Evolutionary conservation across 163 green algal genomes (phyloP), one percentile per base, ranked within the genome.

Genomic region (Scenedesmus sp.): DNA sequence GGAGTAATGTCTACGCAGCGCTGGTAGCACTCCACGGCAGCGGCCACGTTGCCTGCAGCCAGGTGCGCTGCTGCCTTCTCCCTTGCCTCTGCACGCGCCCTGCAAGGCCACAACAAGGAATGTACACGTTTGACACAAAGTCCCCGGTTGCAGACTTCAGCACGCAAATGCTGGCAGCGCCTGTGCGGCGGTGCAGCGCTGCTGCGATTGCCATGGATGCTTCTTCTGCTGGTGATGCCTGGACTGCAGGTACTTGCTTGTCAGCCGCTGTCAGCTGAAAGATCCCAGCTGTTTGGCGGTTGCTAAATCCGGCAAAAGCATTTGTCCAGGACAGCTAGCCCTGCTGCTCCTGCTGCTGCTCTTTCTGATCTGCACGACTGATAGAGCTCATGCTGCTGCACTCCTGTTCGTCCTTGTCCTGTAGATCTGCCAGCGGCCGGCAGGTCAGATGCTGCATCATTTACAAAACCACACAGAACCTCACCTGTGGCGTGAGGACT

Each of bases 11-110:
- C 96, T 2, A 99, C 97, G 3, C 96, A 96, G 62, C 94, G 94
- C 91, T 99, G 98, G 92, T 98, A 99, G 92, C 94, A 99, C 73
- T 99, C 98, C 10, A 96, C 93, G 18, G 98, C 98, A 64, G 97
- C 97, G 8, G 88, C 85, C 15, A 93, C 84, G 90, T 99, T 99
- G 81, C 98, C 98, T 57, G 94, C 90, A 1, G 91, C 84, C 70
- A 97, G 89, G 54, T 98, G 96, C 4, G 94, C 92, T 10, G 93
- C 91, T 12, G 96, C 98, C 66, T 96, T 96, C 10, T 96, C 94
- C 18, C 94, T 90, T 60, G 97, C 95, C 91, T 99, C 98, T 15
- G 95, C 77, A 0, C 97, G 92, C 3, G 74, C 74, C 91, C 96
- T 97, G 94, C 85, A 93, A 2, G 55, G 66, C 70, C 9, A 9